Evolutionary conservation across 768 basidiomycete species (phyloP).

Genomic region (Megacollybia marginata): DNA sequence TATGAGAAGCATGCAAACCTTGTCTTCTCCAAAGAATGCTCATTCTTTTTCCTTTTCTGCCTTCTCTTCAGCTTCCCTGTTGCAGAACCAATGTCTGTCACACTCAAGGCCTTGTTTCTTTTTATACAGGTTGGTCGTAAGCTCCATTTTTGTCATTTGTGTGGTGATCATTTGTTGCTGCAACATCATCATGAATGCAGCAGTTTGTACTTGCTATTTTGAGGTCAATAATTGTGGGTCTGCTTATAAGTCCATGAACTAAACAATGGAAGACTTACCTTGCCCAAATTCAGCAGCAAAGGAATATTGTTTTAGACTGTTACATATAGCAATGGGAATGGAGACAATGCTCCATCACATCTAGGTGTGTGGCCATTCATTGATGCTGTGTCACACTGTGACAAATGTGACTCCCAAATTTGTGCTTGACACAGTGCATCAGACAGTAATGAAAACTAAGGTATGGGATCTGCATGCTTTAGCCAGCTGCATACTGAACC

Average conservation of each 20-base stretch:
- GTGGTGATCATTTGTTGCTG: conserved; percentile 58
- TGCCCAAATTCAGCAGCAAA: conserved; percentile 60
- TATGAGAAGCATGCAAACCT: conserved; percentile 30
- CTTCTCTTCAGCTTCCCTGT: conserved; percentile 60
- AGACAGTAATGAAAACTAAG: no score
- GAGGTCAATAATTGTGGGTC: conserved; percentile 61
- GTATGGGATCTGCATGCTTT: no score
- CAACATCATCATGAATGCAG: conserved; percentile 44
- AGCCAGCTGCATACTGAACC: no score
- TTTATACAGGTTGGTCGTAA: conserved; percentile 64
- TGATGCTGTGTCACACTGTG: no score
- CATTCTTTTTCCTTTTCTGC: conserved; percentile 60
- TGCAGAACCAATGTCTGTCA: conserved; percentile 62
- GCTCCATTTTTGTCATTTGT: conserved; percentile 53
- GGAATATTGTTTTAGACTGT: conserved; percentile 68
- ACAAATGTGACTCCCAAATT: no score
- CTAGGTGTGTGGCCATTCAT: no score
- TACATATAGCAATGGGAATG: no score
- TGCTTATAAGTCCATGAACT: conserved; percentile 43
- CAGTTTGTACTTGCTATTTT: conserved; percentile 59
- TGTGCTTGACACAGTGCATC: no score
- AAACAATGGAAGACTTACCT: no score
- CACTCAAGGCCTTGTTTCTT: conserved; percentile 57
- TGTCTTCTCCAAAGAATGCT: conserved; percentile 43
- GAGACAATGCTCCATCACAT: no score